Percentiles rank a stretch among this genome's conserved stretches.
Evolutionary conservation across 306 rosid genomes (phyloP).

Genomic region (Cicer arietinum): DNA sequence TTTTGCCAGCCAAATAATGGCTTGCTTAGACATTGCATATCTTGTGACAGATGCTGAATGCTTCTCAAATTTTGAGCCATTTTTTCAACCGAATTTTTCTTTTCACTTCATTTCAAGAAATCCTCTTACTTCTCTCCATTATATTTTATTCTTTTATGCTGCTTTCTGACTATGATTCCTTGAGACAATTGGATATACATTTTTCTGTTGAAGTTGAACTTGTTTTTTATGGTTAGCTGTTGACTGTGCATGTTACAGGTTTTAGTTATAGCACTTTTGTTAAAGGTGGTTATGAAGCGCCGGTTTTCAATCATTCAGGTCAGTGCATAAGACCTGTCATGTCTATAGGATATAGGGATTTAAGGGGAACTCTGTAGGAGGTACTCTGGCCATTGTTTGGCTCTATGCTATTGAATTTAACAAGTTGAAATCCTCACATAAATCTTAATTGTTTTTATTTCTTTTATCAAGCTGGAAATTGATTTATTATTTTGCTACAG

Average conservation of each 20-base stretch:
- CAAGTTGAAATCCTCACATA: slow-evolving; percentile 38
- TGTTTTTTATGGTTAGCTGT: slow-evolving; percentile 41
- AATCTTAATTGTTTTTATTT: slow-evolving; percentile 26
- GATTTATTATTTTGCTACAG: slow-evolving; percentile 58
- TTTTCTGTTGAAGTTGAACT: slow-evolving; percentile 38
- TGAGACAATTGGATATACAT: slow-evolving; percentile 27
- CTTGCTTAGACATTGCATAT: slow-evolving; percentile 43
- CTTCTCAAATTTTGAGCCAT: slow-evolving; percentile 8
- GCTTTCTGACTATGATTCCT: slow-evolving; percentile 21
- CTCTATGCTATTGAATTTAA: slow-evolving; percentile 6
- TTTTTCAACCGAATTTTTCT: slow-evolving; percentile 26
- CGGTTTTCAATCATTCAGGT: slow-evolving; percentile 96
- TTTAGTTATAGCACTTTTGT: slow-evolving; percentile 94
- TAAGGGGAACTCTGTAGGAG: not conserved
- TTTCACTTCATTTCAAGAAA: slow-evolving; percentile 23
- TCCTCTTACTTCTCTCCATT: slow-evolving; percentile 9
- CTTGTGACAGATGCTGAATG: slow-evolving; percentile 35
- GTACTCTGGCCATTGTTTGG: slow-evolving; percentile 15
- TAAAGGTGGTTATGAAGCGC: slow-evolving; percentile 93
- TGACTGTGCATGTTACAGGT: slow-evolving; percentile 67
- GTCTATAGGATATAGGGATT: not conserved
- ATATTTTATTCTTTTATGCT: not conserved
- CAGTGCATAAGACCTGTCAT: slow-evolving; percentile 38
- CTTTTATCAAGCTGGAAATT: slow-evolving; percentile 29
- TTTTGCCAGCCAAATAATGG: slow-evolving; percentile 28